A percentile compares a stretch with the other conserved stretches of the same genome.
Conservation (phyloP, 2,329 filamentous ascomycete genomes). For the Colletotrichum magnum region DNA sequence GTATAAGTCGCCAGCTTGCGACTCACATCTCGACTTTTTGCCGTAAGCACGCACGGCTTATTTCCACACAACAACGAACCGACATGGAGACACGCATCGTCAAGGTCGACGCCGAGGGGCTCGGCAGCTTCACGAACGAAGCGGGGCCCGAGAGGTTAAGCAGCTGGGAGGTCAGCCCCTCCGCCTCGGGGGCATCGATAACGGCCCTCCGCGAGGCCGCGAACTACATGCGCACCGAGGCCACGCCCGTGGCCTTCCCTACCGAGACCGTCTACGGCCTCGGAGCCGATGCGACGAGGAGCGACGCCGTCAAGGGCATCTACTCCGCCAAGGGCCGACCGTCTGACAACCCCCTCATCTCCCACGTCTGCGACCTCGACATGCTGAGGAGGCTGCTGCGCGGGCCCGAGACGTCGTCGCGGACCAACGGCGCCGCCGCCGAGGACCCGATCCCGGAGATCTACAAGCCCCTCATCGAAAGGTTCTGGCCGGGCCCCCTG, state of each 20-base stretch:
- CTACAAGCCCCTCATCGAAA: constrained; percentile 82
- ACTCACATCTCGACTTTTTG: constrained; percentile 2
- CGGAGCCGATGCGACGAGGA: constrained; percentile 94
- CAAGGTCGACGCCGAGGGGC: constrained; percentile 49
- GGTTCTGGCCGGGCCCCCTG: constrained; percentile 95
- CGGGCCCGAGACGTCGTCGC: constrained; percentile 39
- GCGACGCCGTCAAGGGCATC: constrained; percentile 88
- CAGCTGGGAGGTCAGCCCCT: constrained; percentile 57
- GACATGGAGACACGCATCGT: constrained; percentile 59
- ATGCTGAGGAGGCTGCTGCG: constrained; percentile 78
- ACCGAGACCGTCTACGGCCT: constrained; percentile 98
- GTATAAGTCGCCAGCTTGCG: constrained; percentile 38
- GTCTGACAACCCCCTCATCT: constrained; percentile 94
- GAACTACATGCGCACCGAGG: constrained; percentile 71
- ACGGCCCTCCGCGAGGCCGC: constrained; percentile 74
- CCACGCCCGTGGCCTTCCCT: constrained; percentile 91
- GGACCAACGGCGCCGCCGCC: constrained; percentile 37
- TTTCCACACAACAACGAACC: not conserved
- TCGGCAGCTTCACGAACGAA: constrained; percentile 52
- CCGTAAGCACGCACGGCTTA: not conserved
- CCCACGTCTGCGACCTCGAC: constrained; percentile 86
- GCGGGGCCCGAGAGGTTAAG: constrained; percentile 52
- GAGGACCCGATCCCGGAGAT: constrained; percentile 74
- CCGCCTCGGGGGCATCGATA: constrained; percentile 49
- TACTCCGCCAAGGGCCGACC: constrained; percentile 92